Conservation (phyloP, 495 filamentous ascomycete genomes). For the Penicillium waksmanii region DNA sequence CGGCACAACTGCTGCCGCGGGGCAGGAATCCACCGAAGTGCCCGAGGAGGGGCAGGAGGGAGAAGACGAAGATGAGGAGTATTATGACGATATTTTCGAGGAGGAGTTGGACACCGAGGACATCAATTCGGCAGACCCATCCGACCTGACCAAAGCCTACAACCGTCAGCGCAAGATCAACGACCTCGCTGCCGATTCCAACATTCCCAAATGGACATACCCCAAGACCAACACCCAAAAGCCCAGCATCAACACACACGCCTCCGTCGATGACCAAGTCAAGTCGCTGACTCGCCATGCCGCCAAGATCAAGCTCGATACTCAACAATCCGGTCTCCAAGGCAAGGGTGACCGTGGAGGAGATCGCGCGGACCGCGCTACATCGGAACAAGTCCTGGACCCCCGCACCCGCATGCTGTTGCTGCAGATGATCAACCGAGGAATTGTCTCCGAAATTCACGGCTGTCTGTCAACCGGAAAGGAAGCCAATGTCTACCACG, state of each 20-base stretch:
- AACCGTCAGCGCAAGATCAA: slow-evolving; percentile 77
- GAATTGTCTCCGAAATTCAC: slow-evolving; percentile 79
- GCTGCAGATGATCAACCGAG: slow-evolving; percentile 89
- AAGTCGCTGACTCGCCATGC: slow-evolving; percentile 82
- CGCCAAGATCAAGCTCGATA: slow-evolving; percentile 83
- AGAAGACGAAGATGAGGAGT: slow-evolving; percentile 54
- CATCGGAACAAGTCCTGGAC: slow-evolving; percentile 91
- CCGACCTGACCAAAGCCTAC: slow-evolving; percentile 85
- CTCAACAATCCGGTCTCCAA: slow-evolving; percentile 56
- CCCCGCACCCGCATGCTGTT: slow-evolving; percentile 93
- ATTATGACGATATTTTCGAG: slow-evolving; percentile 62
- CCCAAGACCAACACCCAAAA: slow-evolving; percentile 85
- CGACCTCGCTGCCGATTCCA: slow-evolving; percentile 59
- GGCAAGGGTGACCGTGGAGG: slow-evolving; percentile 54
- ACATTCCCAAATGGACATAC: slow-evolving; percentile 57
- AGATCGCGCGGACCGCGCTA: slow-evolving; percentile 92
- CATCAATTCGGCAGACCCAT: slow-evolving; percentile 58
- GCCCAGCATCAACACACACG: slow-evolving; percentile 75
- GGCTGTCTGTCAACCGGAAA: slow-evolving; percentile 95
- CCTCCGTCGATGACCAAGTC: slow-evolving; percentile 85
- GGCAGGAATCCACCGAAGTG: slow-evolving; percentile 36
- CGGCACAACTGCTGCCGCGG: slow-evolving; percentile 37
- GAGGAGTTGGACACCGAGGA: slow-evolving; percentile 61
- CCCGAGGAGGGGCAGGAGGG: slow-evolving; percentile 38
- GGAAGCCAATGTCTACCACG: slow-evolving; percentile 96